A percentile compares a stretch with the other conserved stretches of the same genome.
Conservation (phyloP, 345 rosid species). For the Gossypium arboreum region DNA sequence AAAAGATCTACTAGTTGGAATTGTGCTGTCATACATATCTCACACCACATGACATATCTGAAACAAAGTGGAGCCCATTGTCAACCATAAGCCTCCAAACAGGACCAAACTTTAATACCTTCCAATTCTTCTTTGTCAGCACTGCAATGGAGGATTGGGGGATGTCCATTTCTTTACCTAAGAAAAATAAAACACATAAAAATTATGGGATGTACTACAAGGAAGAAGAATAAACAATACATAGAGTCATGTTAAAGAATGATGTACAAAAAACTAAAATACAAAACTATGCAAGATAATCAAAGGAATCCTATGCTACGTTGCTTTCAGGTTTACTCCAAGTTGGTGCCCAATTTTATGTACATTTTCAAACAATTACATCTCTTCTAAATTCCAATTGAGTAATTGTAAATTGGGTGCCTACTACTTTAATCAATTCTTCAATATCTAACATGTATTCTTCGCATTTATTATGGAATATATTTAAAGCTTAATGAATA, state of each 20-base stretch:
- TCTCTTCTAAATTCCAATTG: too few species aligned
- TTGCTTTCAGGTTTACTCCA: neutral
- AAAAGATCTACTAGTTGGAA: neutral
- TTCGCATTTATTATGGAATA: too few species aligned
- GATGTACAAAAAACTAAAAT: neutral
- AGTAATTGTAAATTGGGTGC: neutral
- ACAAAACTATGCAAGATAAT: neutral
- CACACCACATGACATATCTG: slow-evolving; percentile 6
- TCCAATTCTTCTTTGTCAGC: neutral
- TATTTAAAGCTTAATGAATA: too few species aligned
- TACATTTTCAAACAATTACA: neutral
- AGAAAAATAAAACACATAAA: neutral
- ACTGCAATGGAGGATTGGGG: neutral
- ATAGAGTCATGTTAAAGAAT: neutral
- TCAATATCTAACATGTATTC: neutral
- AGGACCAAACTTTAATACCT: slow-evolving; percentile 6
- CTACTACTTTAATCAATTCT: neutral
- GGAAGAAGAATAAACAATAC: neutral
- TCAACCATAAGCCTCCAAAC: slow-evolving; percentile 13
- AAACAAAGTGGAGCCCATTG: slow-evolving; percentile 16
- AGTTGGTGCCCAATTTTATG: slow-evolving; percentile 1
- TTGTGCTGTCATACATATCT: neutral
- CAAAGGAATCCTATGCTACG: neutral
- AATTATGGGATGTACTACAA: neutral
- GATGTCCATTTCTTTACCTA: neutral